Evolutionary conservation across 1,284 basidiomycete genomes (phyloP), one percentile per base, ranked within the genome.

Genomic region (Cutaneotrichosporon sp.): DNA sequence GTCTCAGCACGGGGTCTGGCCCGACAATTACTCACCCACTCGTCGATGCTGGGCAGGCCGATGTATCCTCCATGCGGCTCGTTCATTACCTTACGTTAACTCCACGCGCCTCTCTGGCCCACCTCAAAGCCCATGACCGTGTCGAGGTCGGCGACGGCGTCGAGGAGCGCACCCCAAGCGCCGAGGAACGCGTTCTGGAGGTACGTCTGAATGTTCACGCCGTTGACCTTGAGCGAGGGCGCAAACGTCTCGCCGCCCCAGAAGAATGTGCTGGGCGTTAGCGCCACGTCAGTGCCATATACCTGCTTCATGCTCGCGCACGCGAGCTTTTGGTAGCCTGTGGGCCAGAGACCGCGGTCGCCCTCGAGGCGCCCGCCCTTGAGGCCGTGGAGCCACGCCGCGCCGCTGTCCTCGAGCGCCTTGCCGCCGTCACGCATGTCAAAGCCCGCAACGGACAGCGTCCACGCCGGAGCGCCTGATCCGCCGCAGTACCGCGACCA

Each of bases 401-500:
- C 87, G 1, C 85, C 88, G 0, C 85, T 83, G 47, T 85, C 81
- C 59, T 90, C 88, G 7, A 96, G 76, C 4, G 80, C 79, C 55
- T 81, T 76, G 0, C 72, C 69, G 45, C 72, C 69, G 44, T 72
- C 58, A 5, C 58, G 58, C 7, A 91, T 75, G 68, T 91, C 86
- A 59, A 93, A 88, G 0, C 89, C 90, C 3, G 84, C 84, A 8
- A 80, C 73, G 58, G 89, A 84, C 0, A 94, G 76, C 2, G 90
- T 93, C 93, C 93, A 97, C 2, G 88, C 88, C 1, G 90, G 90
- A 3, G 90, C 90, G 4, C 90, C 90, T 1, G 88, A 90, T 58
- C 94, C 96, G 15, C 94, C 96, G 8, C 83, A 85, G 64, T 92
- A 91, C 5, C 93, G 84, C 1, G 90, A 96, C 90, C 92, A 98